Percentiles rank a stretch among this genome's conserved stretches.
Evolutionary conservation across 768 basidiomycete genomes (phyloP).

Genomic region (Suillus americanus): DNA sequence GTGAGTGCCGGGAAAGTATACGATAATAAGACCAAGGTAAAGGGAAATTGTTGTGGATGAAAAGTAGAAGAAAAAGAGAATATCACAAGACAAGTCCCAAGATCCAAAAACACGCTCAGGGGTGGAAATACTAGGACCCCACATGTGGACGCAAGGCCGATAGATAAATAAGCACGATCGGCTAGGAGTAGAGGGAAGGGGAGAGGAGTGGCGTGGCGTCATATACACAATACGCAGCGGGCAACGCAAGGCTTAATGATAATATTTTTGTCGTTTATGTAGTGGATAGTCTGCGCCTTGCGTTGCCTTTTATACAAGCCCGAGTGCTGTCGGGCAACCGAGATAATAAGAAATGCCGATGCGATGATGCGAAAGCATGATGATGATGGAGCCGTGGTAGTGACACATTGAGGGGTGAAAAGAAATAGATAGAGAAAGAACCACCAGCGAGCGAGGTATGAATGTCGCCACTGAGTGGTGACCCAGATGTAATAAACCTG

Average conservation of each 20-base stretch:
- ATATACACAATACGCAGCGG: conserved; percentile 35
- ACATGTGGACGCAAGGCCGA: conserved; percentile 21
- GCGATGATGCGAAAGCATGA: conserved; percentile 44
- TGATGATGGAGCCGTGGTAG: conserved; percentile 38
- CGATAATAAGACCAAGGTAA: conserved; percentile 19
- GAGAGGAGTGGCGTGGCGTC: conserved; percentile 20
- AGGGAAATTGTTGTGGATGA: conserved; percentile 8
- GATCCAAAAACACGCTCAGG: conserved; percentile 42
- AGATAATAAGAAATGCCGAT: conserved; percentile 32
- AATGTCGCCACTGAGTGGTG: conserved; percentile 40
- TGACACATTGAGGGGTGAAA: conserved; percentile 40
- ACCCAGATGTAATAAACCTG: conserved; percentile 31
- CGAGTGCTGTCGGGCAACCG: conserved; percentile 27
- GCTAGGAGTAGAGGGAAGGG: conserved; percentile 13
- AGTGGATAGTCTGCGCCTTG: conserved; percentile 26
- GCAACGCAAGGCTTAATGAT: conserved; percentile 15
- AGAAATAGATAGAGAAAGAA: conserved; percentile 24
- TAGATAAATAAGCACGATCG: conserved; percentile 34
- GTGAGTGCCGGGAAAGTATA: conserved; percentile 19
- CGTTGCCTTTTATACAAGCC: conserved; percentile 39
- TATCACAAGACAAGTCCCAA: conserved; percentile 31
- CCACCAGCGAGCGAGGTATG: conserved; percentile 44
- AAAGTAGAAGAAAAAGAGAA: conserved; percentile 14
- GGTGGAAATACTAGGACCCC: conserved; percentile 28
- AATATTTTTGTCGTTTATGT: conserved; percentile 26